Evolutionary conservation across 2,329 filamentous ascomycete species (phyloP).

Genomic region (Rhytidhysteron rufulum): DNA sequence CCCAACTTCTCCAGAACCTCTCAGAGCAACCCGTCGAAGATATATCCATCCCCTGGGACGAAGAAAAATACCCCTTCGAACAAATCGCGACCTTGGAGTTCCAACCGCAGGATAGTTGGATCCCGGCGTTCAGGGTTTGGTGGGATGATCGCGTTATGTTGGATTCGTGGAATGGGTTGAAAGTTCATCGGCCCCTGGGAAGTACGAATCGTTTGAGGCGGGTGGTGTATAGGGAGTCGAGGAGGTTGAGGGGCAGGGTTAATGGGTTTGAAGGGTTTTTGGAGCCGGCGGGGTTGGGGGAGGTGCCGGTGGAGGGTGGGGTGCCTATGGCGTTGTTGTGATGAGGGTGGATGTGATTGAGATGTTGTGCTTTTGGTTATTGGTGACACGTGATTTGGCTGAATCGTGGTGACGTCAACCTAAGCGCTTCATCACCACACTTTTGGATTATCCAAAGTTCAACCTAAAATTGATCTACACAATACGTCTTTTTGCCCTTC

Average conservation of each 20-base stretch:
- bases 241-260: slow-evolving; percentile 36
- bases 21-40: slow-evolving; percentile 32
- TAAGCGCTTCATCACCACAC: too few relatives aligned
- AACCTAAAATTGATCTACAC: too few relatives aligned
- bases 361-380: too few relatives aligned
- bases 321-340: too few relatives aligned
- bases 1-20: slow-evolving; percentile 29
- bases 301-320: slow-evolving; percentile 37
- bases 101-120: slow-evolving; percentile 37
- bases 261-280: slow-evolving; percentile 40
- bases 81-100: slow-evolving; percentile 36
- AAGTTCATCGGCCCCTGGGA: slow-evolving; percentile 36
- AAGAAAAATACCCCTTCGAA: slow-evolving; percentile 28
- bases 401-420: too few relatives aligned
- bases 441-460: too few relatives aligned
- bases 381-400: too few relatives aligned
- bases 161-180: slow-evolving; percentile 39
- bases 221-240: slow-evolving; percentile 40
- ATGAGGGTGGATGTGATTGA: too few relatives aligned
- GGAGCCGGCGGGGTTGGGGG: slow-evolving; percentile 33
- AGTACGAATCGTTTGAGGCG: slow-evolving; percentile 39
- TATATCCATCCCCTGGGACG: slow-evolving; percentile 29
- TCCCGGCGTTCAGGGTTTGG: slow-evolving; percentile 39
- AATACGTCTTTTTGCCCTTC: too few relatives aligned
- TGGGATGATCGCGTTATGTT: slow-evolving; percentile 39